A percentile compares a stretch with the other conserved stretches of the same genome.
Evolutionary conservation across 2,329 filamentous ascomycete species (phyloP).

Genomic region (Aspergillus neotritici): DNA sequence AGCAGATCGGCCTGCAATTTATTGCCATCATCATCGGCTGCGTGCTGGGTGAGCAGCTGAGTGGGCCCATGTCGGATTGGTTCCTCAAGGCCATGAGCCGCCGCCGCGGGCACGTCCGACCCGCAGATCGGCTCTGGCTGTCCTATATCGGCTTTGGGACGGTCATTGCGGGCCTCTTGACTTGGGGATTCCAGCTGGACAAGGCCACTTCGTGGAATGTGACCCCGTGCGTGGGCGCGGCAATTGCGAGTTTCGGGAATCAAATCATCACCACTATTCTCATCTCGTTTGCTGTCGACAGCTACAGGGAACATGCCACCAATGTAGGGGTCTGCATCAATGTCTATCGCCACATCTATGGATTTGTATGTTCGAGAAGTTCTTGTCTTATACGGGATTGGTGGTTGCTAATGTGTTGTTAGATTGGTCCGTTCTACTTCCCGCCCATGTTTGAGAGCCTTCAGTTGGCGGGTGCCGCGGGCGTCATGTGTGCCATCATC

Average conservation of each 20-base stretch:
- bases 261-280: constrained; percentile 58
- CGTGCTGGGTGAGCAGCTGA: constrained; percentile 54
- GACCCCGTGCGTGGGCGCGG: constrained; percentile 52
- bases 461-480: constrained; percentile 30
- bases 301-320: constrained; percentile 48
- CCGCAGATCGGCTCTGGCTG: constrained; percentile 54
- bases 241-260: constrained; percentile 50
- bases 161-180: constrained; percentile 48
- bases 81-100: constrained; percentile 42
- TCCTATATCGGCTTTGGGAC: constrained; percentile 50
- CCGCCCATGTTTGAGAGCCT: constrained; percentile 36
- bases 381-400: too few species aligned
- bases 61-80: constrained; percentile 48
- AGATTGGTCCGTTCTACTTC: constrained; percentile 30
- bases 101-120: constrained; percentile 27
- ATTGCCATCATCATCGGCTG: constrained; percentile 53
- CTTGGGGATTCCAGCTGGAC: constrained; percentile 50
- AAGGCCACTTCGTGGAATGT: constrained; percentile 49
- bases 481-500: constrained; percentile 34
- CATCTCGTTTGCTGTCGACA: constrained; percentile 57
- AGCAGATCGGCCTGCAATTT: constrained; percentile 55
- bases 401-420: neutral
- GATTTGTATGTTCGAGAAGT: constrained; percentile 41
- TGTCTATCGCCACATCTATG: constrained; percentile 51
- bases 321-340: constrained; percentile 56